A percentile compares a stretch with the other conserved stretches of the same genome.
phyloP scores from a whole-genome alignment of 2,329 filamentous ascomycete genomes.

The Fusarium sp. region DNA sequence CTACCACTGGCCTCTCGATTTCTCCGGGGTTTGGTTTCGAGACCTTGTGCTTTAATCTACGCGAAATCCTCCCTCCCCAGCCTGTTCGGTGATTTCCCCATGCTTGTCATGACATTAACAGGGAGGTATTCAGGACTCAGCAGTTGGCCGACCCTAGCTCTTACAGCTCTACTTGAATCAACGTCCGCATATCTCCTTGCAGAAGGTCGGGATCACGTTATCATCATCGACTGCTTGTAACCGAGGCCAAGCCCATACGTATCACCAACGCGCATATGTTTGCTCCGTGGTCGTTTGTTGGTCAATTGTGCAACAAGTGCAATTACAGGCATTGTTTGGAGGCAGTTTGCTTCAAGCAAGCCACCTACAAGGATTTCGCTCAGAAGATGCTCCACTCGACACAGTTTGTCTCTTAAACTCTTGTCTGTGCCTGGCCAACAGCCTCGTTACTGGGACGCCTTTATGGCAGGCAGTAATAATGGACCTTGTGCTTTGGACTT shows the following conservation, averaged over 20 bases:
- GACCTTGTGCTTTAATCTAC: slow-evolving; percentile 12
- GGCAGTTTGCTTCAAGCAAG: slow-evolving; percentile 35
- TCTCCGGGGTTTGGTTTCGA: not conserved
- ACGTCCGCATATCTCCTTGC: slow-evolving; percentile 34
- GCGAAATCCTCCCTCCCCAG: not conserved
- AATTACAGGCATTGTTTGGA: slow-evolving; percentile 7
- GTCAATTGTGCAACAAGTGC: slow-evolving; percentile 12
- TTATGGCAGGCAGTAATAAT: not conserved
- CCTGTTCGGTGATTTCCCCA: not conserved
- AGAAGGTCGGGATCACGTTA: slow-evolving; percentile 45
- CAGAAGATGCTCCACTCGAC: slow-evolving; percentile 22
- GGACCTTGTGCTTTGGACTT: not conserved
- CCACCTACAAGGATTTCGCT: slow-evolving; percentile 30
- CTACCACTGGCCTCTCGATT: not conserved
- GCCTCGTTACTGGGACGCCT: slow-evolving; percentile 22
- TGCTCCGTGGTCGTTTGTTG: slow-evolving; percentile 23
- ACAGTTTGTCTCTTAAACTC: slow-evolving; percentile 12
- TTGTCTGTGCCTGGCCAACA: slow-evolving; percentile 16
- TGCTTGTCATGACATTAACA: not conserved
- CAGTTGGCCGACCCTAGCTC: slow-evolving; percentile 17
- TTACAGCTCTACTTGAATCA: slow-evolving; percentile 14
- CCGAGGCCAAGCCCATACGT: slow-evolving; percentile 11
- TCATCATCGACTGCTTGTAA: slow-evolving; percentile 20
- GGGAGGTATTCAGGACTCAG: slow-evolving; percentile 7
- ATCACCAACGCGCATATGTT: slow-evolving; percentile 19